These are phyloP conservation scores for Ogataea angusta DNA, from an alignment of 805 yeast species.

Conservation along the genomic window DNA sequence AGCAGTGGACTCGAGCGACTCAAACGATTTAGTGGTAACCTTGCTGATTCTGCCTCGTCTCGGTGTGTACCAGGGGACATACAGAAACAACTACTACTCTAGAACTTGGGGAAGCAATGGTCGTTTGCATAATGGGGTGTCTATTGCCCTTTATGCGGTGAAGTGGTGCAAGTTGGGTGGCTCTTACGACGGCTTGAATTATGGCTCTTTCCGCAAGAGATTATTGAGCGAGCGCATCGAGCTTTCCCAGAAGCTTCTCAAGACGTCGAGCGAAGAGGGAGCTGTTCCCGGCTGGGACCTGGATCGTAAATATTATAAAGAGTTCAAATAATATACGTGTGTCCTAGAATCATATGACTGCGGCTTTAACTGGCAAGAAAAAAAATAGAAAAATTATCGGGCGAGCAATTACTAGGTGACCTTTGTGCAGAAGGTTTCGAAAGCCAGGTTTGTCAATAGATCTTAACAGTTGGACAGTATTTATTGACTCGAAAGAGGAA, in stretches of 20 bases:
- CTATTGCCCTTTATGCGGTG: constrained; percentile 58
- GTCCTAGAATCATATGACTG: not conserved
- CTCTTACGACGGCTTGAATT: constrained; percentile 18
- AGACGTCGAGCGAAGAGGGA: constrained; percentile 7
- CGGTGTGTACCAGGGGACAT: constrained; percentile 59
- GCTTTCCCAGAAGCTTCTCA: constrained; percentile 9
- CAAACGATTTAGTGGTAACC: constrained; percentile 55
- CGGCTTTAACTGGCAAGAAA: not conserved
- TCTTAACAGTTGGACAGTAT: not conserved
- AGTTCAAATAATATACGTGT: constrained; percentile 3
- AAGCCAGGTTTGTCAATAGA: not conserved
- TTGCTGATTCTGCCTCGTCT: constrained; percentile 67
- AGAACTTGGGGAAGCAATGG: constrained; percentile 58
- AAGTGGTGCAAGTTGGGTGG: constrained; percentile 40
- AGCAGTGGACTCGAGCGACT: constrained; percentile 24
- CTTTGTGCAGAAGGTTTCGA: not conserved
- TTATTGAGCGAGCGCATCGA: constrained; percentile 24
- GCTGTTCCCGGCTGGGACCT: constrained; percentile 14
- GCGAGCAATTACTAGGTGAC: constrained; percentile 1
- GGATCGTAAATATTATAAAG: constrained; percentile 16
- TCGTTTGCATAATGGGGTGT: constrained; percentile 71
- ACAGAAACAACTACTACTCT: constrained; percentile 66
- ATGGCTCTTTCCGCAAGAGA: constrained; percentile 21
- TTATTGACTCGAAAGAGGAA: not conserved
- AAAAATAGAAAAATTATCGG: not conserved